These are phyloP conservation scores for Crucibulum laeve DNA, from an alignment of 768 basidiomycete genomes.

Conservation along the genomic window DNA sequence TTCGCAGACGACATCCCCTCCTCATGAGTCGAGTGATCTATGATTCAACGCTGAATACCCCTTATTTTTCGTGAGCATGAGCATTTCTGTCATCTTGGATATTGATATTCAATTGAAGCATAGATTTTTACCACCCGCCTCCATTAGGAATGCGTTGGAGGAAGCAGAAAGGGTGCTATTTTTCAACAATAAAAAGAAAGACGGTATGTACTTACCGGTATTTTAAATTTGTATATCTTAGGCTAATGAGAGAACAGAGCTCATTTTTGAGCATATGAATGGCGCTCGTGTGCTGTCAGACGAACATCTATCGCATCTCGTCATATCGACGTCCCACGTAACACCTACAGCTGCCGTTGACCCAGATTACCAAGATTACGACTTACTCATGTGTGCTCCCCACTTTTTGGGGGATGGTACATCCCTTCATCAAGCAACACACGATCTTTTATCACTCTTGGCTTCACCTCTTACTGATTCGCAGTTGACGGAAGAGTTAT, in stretches of 20 bases:
- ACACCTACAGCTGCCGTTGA: conserved; percentile 5
- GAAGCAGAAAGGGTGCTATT: conserved; percentile 37
- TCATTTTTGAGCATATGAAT: conserved; percentile 57
- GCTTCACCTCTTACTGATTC: conserved; percentile 17
- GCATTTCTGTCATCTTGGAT: background rate
- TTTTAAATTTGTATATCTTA: conserved; percentile 4
- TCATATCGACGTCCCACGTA: conserved; percentile 22
- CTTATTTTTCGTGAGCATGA: conserved; percentile 34
- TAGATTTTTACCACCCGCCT: conserved; percentile 39
- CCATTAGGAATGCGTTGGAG: conserved; percentile 29
- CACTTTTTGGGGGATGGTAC: conserved; percentile 71
- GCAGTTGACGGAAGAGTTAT: conserved; percentile 13
- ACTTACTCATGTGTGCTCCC: conserved; percentile 56
- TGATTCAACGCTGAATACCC: conserved; percentile 31
- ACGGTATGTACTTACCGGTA: conserved; percentile 26
- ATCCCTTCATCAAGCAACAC: conserved; percentile 59
- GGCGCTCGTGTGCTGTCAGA: conserved; percentile 54
- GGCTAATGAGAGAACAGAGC: conserved; percentile 13
- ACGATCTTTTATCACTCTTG: conserved; percentile 52
- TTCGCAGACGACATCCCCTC: conserved; percentile 53
- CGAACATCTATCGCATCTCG: conserved; percentile 44
- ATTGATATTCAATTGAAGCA: background rate
- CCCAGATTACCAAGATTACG: conserved; percentile 10
- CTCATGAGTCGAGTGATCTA: conserved; percentile 43
- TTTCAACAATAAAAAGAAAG: conserved; percentile 32